Base-by-base conservation (phyloP, 192 early-diverging fungal species). In the Phlyctochytrium arcticum region DNA sequence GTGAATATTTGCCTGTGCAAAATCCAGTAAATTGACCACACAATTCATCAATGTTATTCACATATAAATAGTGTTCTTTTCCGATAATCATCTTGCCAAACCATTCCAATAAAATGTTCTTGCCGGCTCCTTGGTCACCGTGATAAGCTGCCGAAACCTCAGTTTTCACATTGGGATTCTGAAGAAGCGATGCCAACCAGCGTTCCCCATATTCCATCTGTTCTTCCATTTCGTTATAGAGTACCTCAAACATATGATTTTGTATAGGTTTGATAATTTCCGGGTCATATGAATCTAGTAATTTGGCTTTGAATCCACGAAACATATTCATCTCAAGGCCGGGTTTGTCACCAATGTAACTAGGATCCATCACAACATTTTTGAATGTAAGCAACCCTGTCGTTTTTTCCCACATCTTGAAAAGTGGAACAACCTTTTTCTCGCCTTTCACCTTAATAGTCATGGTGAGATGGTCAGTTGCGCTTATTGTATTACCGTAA, bases 11-110 rank as follows among this genome's bases (percentile, higher is more conserved):
- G 9, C 7, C 54, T 17, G 27, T 9, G 32, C 9, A 9, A 26
- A 27, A 34, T 10, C 7, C 5, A 34, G 54, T 32, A 31, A 57
- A 57, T 7, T 57, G 31, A 32, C 54, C 54, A 6, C 27, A 32
- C 24, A 57, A 34, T 9, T 57, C 54, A 10, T 57, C 54, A 6
- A 57, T 23, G 33, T 34, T 32, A 21, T 34, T 33, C 54, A 34
- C 6, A 21, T 57, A 34, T 8, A 57, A 32, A 31, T 57, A 57
- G 21, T 57, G 54, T 6, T 57, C 10, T 17, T 15, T 9, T n/a
- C 54, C 54, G 17, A 57, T 57, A 9, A 57, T 31, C 54, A 12
- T 34, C 9, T 10, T 8, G 10, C 54, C 54, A 31, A 57, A 57
- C 29, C 5, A 57, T 8, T 57, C 54, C 15, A 57, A 57, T 6